These are phyloP conservation scores for Ilex asprella DNA, from an alignment of 257 asterid species.

Conservation along the genomic window DNA sequence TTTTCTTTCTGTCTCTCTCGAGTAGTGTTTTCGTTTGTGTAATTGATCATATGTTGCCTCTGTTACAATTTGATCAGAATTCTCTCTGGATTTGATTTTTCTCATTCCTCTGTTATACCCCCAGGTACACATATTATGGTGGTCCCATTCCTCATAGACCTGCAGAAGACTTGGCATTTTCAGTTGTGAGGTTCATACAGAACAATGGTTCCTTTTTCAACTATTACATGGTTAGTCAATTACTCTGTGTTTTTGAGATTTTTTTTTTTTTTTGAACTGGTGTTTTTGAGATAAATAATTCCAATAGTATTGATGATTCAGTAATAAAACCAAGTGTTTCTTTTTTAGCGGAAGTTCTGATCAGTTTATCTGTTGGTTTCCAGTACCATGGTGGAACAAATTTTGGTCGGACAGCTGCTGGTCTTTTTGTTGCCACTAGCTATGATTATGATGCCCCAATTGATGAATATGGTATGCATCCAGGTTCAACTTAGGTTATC, in stretches of 20 bases:
- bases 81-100: background rate
- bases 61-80: too few species aligned
- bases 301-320: background rate
- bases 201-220: constrained; percentile 3
- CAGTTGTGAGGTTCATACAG: constrained; percentile 2
- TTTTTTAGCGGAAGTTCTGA: background rate
- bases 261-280: too few species aligned
- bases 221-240: background rate
- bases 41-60: too few species aligned
- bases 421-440: constrained; percentile 4
- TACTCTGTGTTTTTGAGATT: background rate
- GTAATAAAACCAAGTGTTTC: background rate
- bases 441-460: constrained; percentile 4
- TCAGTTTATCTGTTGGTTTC: background rate
- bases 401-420: constrained; percentile 2
- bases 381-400: constrained; percentile 5
- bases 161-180: constrained; percentile 1
- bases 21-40: too few species aligned
- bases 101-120: background rate
- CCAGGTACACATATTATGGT: background rate
- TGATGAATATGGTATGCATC: constrained; percentile 1
- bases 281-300: background rate
- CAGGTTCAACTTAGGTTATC: background rate
- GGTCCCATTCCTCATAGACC: background rate
- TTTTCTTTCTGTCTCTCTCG: too few species aligned